Conservation (phyloP, 768 basidiomycete species). For the Termitomyces sp. region DNA sequence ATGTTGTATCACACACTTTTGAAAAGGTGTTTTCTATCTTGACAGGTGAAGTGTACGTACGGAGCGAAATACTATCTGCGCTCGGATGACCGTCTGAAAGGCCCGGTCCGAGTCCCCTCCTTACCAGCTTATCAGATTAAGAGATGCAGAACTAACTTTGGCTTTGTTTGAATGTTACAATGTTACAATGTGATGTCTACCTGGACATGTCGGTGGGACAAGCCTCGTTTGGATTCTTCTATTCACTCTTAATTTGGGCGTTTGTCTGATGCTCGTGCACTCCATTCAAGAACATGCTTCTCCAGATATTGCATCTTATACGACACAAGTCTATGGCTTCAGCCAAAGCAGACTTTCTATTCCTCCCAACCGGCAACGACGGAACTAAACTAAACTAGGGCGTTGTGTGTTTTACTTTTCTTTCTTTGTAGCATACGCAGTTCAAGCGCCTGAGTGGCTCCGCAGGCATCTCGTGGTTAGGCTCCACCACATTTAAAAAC, state of each 20-base stretch:
- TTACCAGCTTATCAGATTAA: not conserved
- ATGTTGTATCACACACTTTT: not conserved
- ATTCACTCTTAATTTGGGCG: not conserved
- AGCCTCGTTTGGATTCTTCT: too few relatives aligned
- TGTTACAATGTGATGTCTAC: too few relatives aligned
- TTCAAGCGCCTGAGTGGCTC: not conserved
- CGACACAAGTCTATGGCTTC: not conserved
- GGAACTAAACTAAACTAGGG: not conserved
- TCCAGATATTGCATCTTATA: not conserved
- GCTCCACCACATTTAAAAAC: constrained; percentile 3
- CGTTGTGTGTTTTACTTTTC: not conserved
- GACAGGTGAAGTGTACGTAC: not conserved
- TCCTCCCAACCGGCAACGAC: not conserved
- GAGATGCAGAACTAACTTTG: not conserved
- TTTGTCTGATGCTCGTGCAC: not conserved
- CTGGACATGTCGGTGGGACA: too few relatives aligned
- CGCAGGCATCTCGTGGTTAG: constrained; percentile 5
- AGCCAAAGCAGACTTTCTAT: not conserved
- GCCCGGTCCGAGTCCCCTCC: not conserved
- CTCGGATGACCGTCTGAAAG: not conserved
- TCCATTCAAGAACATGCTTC: not conserved
- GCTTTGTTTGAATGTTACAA: not conserved
- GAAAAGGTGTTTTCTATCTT: not conserved
- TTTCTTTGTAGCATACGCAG: not conserved
- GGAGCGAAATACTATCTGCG: not conserved